phyloP scores from a whole-genome alignment of 164 flowering plant species.

The Chloranthus sessilifolius region DNA sequence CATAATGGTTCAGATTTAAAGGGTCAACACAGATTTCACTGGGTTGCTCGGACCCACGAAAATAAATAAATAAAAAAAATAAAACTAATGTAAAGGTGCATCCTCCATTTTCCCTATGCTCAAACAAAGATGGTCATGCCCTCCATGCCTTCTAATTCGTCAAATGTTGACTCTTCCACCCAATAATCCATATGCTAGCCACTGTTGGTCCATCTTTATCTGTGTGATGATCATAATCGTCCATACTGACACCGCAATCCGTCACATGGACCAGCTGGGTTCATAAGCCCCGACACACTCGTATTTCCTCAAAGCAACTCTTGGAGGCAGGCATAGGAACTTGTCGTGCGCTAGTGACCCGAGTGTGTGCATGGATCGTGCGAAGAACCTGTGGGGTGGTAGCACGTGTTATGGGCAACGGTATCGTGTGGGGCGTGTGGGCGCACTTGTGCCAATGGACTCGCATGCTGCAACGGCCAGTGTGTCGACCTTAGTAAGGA shows the following conservation, averaged over 20 bases:
- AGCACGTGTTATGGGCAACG: slow-evolving; percentile 20
- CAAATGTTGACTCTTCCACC: no score
- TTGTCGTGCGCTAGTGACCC: slow-evolving; percentile 26
- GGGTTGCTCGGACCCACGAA: no score
- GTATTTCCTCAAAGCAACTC: slow-evolving; percentile 21
- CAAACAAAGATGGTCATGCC: background rate
- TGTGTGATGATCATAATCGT: background rate
- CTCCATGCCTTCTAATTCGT: no score
- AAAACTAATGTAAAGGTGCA: no score
- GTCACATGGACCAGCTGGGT: background rate
- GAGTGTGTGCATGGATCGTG: slow-evolving; percentile 21
- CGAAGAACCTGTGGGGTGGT: slow-evolving; percentile 33
- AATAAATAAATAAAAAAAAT: no score
- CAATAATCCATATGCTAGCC: background rate
- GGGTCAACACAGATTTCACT: no score
- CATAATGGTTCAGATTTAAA: no score
- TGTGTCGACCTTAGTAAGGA: slow-evolving; percentile 29
- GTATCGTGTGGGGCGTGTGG: slow-evolving; percentile 32
- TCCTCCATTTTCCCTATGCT: no score
- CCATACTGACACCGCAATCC: slow-evolving; percentile 3
- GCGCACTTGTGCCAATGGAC: slow-evolving; percentile 15
- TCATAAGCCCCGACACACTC: slow-evolving; percentile 18
- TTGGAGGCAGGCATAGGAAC: slow-evolving; percentile 15
- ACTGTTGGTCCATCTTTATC: slow-evolving; percentile 1
- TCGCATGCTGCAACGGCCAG: slow-evolving; percentile 27